A percentile compares a stretch with the other conserved stretches of the same genome.
These are phyloP conservation scores for Clonostachys rhizophaga DNA, from an alignment of 2,329 filamentous ascomycete genomes.

Conservation along the genomic window DNA sequence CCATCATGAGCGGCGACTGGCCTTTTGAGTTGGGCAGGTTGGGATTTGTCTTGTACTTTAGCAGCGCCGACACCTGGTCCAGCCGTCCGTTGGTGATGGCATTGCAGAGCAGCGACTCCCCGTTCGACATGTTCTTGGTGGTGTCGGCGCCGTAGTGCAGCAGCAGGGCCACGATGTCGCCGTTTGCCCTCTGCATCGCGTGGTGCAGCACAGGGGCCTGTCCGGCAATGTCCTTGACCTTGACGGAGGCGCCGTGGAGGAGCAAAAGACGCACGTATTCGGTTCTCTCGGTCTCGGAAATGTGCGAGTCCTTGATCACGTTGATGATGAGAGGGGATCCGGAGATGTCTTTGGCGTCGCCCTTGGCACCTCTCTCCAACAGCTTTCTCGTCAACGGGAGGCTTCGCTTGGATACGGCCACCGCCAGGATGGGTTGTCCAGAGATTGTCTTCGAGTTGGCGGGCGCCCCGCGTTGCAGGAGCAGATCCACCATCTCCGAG, in stretches of 20 bases:
- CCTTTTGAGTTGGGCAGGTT: conserved; percentile 21
- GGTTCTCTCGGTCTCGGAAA: conserved; percentile 14
- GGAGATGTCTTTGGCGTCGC: conserved; percentile 20
- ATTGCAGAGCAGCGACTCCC: conserved; percentile 21
- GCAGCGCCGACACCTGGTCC: conserved; percentile 15
- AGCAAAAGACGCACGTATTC: conserved; percentile 21
- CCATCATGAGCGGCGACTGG: conserved; percentile 22
- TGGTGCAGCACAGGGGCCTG: background rate
- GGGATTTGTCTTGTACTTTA: conserved; percentile 22
- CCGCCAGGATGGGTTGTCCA: conserved; percentile 23
- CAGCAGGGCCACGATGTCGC: conserved; percentile 16
- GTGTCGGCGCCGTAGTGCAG: conserved; percentile 18
- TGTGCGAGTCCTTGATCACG: conserved; percentile 16
- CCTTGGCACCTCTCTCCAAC: conserved; percentile 23
- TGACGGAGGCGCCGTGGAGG: conserved; percentile 21
- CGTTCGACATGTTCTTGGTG: conserved; percentile 9
- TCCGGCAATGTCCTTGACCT: conserved; percentile 15
- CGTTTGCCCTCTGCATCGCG: conserved; percentile 1
- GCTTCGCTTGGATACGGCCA: conserved; percentile 21
- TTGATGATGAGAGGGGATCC: conserved; percentile 23
- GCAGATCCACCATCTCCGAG: conserved; percentile 19
- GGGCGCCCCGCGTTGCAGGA: conserved; percentile 26
- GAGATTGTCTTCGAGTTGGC: conserved; percentile 17
- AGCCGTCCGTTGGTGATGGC: conserved; percentile 15
- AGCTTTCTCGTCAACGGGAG: conserved; percentile 22